Evolutionary conservation across 176 grass and related monocot genomes (phyloP), one percentile per base, ranked within the genome.

Genomic region (Cymbopogon citratus): DNA sequence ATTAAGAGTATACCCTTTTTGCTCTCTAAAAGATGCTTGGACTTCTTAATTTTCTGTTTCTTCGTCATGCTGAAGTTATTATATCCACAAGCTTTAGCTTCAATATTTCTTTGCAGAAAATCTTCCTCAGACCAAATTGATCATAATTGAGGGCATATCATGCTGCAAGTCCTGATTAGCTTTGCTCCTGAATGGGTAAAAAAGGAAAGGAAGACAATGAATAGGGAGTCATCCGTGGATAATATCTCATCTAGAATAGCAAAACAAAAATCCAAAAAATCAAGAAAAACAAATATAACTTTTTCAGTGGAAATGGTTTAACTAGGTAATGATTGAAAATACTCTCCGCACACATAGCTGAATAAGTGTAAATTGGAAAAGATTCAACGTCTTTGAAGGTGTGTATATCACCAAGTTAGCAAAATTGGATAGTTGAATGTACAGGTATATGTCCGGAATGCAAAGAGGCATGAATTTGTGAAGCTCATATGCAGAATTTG

Each of bases 21-120:
- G 84, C 83, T 98, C 65, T 94, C 86, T 13, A 92, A 43, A 41
- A 90, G 64, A 86, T 89, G 83, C 51, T 81, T 74, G 77, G 91
- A 75, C 67, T 92, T 86, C 62, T 64, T 79, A 28, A 91, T 70
- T 89, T 87, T 88, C 59, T 92, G 86, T 74, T 91, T 89, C 88
- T 79, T 90, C 34, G 78, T 92, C 92, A 94, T 98, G 59, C 73
- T 78, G 73, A 63, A 0, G 34, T 40, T 69, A 54, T 62, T 80
- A 51, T 62, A 25, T 63, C 46, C 36, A 64, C 33, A 79, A 24
- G 11, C 41, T 73, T 64, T 38, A 59, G 11, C 41, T 73, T 64
- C 31, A 59, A 9, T 74, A n/a, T 61, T 38, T 44, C 25, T 71
- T 63, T 21, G 63, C 43, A 69, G 63, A 25, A 75, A 80, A 15